Percentiles rank a stretch among this genome's conserved stretches.
Conservation (phyloP, 2,329 filamentous ascomycete species). For the Xylaria multiplex region DNA sequence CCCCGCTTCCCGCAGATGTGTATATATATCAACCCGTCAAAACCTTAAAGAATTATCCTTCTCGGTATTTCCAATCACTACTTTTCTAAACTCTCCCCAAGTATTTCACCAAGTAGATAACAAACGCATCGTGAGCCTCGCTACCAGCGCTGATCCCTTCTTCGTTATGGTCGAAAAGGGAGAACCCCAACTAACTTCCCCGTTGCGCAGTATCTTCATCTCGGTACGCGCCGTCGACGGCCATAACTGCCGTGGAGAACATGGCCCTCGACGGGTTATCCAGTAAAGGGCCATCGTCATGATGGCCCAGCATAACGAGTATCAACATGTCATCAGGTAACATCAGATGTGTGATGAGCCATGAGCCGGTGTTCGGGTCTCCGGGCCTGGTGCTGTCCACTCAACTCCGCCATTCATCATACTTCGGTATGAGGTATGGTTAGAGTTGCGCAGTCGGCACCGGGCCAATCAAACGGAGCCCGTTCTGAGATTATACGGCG, state of each 20-base stretch:
- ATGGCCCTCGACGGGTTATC: constrained; percentile 47
- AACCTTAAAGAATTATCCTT: background rate
- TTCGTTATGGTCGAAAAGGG: constrained; percentile 2
- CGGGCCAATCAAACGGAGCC: constrained; percentile 42
- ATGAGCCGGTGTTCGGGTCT: constrained; percentile 53
- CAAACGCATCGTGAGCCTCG: constrained; percentile 42
- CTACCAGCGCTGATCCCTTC: constrained; percentile 31
- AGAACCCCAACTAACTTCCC: constrained; percentile 33
- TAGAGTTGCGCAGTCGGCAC: background rate
- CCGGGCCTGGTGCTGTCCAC: constrained; percentile 38
- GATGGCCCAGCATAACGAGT: constrained; percentile 45
- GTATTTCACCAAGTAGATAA: constrained; percentile 7
- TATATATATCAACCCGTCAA: constrained; percentile 29
- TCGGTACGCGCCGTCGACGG: constrained; percentile 46
- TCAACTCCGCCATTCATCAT: constrained; percentile 10
- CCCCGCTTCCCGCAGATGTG: constrained; percentile 38
- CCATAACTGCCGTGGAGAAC: constrained; percentile 38
- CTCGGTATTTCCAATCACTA: background rate
- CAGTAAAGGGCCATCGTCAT: constrained; percentile 39
- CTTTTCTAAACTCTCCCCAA: constrained; percentile 2
- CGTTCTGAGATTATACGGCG: constrained; percentile 88
- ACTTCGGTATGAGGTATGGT: constrained; percentile 7
- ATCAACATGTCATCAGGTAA: constrained; percentile 50
- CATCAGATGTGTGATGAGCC: constrained; percentile 48
- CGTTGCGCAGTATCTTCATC: constrained; percentile 38